Base-by-base conservation (phyloP, 2,329 filamentous ascomycete genomes). In the Trichoderma sp. region DNA sequence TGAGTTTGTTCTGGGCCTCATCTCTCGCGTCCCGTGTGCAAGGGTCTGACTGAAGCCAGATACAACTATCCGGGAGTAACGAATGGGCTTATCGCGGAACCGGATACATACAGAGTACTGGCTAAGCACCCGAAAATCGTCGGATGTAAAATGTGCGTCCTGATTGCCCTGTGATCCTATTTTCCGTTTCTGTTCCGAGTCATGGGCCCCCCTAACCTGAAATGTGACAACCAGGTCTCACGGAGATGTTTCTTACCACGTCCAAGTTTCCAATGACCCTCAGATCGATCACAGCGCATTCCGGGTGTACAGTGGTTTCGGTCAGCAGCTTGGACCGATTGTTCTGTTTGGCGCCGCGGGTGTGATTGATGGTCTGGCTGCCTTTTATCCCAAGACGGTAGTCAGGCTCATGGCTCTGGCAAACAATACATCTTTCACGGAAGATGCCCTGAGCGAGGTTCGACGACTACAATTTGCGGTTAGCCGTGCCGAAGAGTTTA, bases 21-120 rank as follows among this genome's bases (percentile, higher is more conserved):
- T 61, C 47, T 24, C 24, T 78, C n/a, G 5, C 24, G 6, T 21
- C 14, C 68, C 39, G 15, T 11, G 56, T 18, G 47, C 28, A 34
- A 71, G 34, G 69, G 11, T 51, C 32, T 66, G 56, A 71, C 12
- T 15, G 15, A 26, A 26, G 26, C n/a, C 71, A 89, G 86, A 71
- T 90, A 90, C 79, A 87, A 91, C 79, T 91, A 91, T 80, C 90
- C 90, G 1, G 89, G 88, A 66, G 90, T 92, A 26, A 90, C 89
- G 11, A 92, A 92, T 82, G 88, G 89, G 76, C 83, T 92, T 76
- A 84, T 85, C 75, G 84, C 92, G 72, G 81, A 85, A 0, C 87
- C 89, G 1, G 83, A 86, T 9, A 89, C 89, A 0, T 90, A 88
- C 76, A 87, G 79, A 21, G 79, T 77, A 0, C 87, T 92, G 30